phyloP scores from a whole-genome alignment of 2,329 filamentous ascomycete species.

The Neurospora sp. region DNA sequence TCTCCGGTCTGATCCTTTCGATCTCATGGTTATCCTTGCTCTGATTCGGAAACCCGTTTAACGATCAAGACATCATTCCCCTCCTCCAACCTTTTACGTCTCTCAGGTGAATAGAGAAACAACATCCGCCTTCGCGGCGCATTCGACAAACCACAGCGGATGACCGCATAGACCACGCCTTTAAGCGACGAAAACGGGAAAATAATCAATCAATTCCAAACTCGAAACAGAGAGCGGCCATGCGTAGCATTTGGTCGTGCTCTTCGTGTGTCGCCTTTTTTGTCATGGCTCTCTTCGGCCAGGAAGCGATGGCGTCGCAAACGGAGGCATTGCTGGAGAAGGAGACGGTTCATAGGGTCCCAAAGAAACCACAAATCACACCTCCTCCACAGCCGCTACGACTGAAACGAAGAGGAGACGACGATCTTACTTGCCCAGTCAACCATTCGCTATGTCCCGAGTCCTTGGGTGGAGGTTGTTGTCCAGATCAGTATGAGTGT shows the following conservation, averaged over 20 bases:
- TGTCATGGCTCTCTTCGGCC: slow-evolving; percentile 15
- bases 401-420: slow-evolving; percentile 5
- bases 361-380: slow-evolving; percentile 17
- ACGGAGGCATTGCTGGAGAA: slow-evolving; percentile 11
- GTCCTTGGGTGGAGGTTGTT: slow-evolving; percentile 28
- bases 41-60: not conserved
- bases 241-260: slow-evolving; percentile 19
- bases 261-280: slow-evolving; percentile 18
- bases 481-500: slow-evolving; percentile 19
- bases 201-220: not conserved
- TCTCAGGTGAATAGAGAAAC: not conserved
- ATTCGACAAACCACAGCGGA: not conserved
- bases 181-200: not conserved
- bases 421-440: slow-evolving; percentile 16
- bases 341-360: slow-evolving; percentile 17
- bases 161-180: not conserved
- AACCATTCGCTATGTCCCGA: slow-evolving; percentile 26
- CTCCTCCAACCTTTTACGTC: not conserved
- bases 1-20: too few relatives aligned
- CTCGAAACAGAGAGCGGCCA: slow-evolving; percentile 6
- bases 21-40: too few relatives aligned
- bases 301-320: slow-evolving; percentile 17
- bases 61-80: not conserved
- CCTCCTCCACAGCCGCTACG: slow-evolving; percentile 7
- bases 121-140: not conserved